Base-by-base conservation (phyloP, 176 grass and related monocot genomes). In the Paspalum notatum region DNA sequence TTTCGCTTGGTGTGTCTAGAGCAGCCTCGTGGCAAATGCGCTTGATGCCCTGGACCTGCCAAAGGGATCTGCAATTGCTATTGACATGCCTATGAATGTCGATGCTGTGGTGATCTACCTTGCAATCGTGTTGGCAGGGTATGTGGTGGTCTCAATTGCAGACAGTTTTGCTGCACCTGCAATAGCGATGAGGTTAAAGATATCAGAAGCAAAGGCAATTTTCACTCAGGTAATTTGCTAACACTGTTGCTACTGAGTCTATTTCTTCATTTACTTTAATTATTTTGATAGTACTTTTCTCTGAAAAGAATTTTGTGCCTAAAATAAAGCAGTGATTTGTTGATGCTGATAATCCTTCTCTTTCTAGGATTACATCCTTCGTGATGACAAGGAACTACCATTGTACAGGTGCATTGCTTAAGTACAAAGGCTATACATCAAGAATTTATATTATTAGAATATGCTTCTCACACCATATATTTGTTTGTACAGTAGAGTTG, bases 11-110 rank as follows among this genome's bases (percentile, higher is more conserved):
- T 77, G 66, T 79, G 79, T 68, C 17, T 83, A 61, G 66, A 79
- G 74, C 85, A 98, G 95, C 77, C 74, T 89, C 1, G 95, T 98
- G 54, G 90, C 95, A 24, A 98, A 93, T 82, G 95, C 92, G 12
- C 65, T 98, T 62, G 95, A 98, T 78, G 63, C 77, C 6, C 44
- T 98, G 67, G 64, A 75, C 58, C 91, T 98, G 81, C 81, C 82
- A 75, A 95, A 98, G 83, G 88, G 86, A 76, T 98, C 95, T 71
- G 84, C 95, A 49, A 87, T 98, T 81, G 95, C 95, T 62, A 93
- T 98, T 66, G 95, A 93, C 86, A 95, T 98, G 95, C 95, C 90
- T 45, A 98, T 95, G 95, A 91, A 83, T 88, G 83, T 89, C n/a
- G 88, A 80, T 85, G 81, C 92, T 73, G 92, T 98, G 56, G 66